Base-by-base conservation (phyloP, 768 basidiomycete species). In the Tylopilus felleus region DNA sequence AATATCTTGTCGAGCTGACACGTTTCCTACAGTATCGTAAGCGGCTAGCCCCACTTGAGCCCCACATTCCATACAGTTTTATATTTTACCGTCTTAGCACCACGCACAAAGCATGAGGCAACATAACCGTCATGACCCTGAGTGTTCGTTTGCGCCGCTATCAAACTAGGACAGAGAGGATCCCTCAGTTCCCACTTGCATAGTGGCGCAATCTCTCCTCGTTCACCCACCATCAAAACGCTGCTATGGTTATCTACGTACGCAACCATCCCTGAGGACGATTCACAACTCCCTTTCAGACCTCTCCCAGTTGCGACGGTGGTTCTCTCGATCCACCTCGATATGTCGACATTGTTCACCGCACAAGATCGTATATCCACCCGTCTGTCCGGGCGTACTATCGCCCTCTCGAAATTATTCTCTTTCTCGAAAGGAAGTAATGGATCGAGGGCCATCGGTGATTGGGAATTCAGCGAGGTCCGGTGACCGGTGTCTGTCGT, bases 31-130 rank as follows among this genome's bases (percentile, higher is more conserved):
- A 21, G 25, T 8, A 7, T n/a, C 38, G 35, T 31, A 19, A 52
- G 45, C 35, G 27, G 27, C 23, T 42, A 28, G 48, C 35, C 13
- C 43, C 52, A 60, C 43, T 12, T 12, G 33, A 21, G 23, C 22
- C n/a, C 35, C 13, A 44, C 44, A n/a, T 22, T 28, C 27, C 35
- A 49, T 33, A 27, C 14, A 23, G 31, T 46, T 8, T 39, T 21
- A 19, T n/a, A n/a, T n/a, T 39, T 22, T 36, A n/a, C 33, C 21
- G 13, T 55, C 53, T 40, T 47, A 45, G 28, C 29, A 14, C 55
- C 47, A 55, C 48, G 31, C 54, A 36, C 38, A 31, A 31, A 29
- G 53, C 61, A 56, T 39, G 51, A 66, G 64, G 64, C 56, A 22
- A 17, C 4, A 19, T 31, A 14, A 56, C 14, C 8, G 17, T 8